A percentile compares a stretch with the other conserved stretches of the same genome.
These are phyloP conservation scores for Combretum micranthum DNA, from an alignment of 345 rosid genomes.

Conservation along the genomic window DNA sequence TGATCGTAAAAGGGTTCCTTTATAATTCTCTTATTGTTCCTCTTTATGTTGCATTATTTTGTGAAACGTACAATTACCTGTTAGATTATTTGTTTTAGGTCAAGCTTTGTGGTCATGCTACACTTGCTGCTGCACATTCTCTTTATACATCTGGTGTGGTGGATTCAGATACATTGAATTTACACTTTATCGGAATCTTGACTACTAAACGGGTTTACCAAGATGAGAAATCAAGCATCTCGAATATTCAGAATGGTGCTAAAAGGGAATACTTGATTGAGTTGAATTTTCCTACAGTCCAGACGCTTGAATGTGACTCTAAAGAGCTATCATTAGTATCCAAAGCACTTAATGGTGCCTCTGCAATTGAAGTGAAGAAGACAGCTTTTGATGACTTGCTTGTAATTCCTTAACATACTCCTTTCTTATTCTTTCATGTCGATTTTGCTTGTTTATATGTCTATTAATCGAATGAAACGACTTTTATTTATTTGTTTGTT, in stretches of 20 bases:
- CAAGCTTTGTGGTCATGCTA: too few species aligned
- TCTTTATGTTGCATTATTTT: too few species aligned
- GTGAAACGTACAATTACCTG: too few species aligned
- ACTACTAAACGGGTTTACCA: too few species aligned
- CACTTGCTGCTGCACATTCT: too few species aligned
- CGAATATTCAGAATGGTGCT: conserved; percentile 23
- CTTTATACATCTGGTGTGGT: too few species aligned
- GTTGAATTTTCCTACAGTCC: conserved; percentile 44
- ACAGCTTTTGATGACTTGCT: conserved; percentile 33
- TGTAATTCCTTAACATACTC: conserved; percentile 25
- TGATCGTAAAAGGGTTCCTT: too few species aligned
- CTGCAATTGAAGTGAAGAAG: conserved; percentile 44
- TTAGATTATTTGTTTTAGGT: too few species aligned
- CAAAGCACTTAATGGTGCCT: conserved; percentile 42
- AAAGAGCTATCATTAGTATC: conserved; percentile 23
- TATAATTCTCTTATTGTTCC: too few species aligned
- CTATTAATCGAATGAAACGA: not conserved
- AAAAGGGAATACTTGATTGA: conserved; percentile 35
- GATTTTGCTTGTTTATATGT: not conserved
- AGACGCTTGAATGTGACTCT: conserved; percentile 26
- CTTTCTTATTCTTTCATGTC: not conserved
- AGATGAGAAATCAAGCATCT: too few species aligned
- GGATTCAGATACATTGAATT: too few species aligned
- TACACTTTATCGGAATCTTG: too few species aligned
- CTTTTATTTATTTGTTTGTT: not conserved